A percentile compares a stretch with the other conserved stretches of the same genome.
Evolutionary conservation across 2,329 filamentous ascomycete genomes (phyloP).

Genomic region (Fusarium piperis): DNA sequence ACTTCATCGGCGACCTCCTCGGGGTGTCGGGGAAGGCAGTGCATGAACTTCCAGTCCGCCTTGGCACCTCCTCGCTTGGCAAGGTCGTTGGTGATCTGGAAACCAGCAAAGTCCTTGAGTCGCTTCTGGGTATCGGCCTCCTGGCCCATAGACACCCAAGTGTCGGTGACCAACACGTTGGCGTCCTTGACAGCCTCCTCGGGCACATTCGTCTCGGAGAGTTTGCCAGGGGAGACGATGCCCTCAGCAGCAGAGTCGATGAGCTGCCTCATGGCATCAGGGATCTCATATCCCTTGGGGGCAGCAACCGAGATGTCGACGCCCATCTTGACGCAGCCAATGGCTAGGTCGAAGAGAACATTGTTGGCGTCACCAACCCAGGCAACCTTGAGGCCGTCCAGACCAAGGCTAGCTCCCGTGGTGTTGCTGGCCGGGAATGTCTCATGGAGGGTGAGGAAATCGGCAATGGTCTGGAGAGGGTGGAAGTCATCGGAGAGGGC

Average conservation of each 20-base stretch:
- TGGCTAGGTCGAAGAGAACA: slow-evolving; percentile 92
- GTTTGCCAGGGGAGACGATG: slow-evolving; percentile 68
- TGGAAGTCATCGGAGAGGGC: slow-evolving; percentile 91
- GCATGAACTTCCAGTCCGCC: slow-evolving; percentile 96
- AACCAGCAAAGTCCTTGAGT: slow-evolving; percentile 84
- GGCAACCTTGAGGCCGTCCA: slow-evolving; percentile 88
- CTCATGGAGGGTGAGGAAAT: slow-evolving; percentile 91
- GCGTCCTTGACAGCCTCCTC: slow-evolving; percentile 87
- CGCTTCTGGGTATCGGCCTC: slow-evolving; percentile 84
- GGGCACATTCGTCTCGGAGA: slow-evolving; percentile 80
- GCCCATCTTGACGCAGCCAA: slow-evolving; percentile 86
- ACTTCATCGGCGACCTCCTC: slow-evolving; percentile 96
- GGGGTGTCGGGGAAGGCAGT: slow-evolving; percentile 89
- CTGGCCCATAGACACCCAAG: slow-evolving; percentile 98
- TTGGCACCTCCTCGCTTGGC: slow-evolving; percentile 88
- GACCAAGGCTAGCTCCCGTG: slow-evolving; percentile 63
- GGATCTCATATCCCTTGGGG: slow-evolving; percentile 85
- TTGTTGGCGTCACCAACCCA: slow-evolving; percentile 99
- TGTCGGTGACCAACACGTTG: slow-evolving; percentile 93
- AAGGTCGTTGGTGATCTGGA: slow-evolving; percentile 89
- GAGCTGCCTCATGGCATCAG: slow-evolving; percentile 75
- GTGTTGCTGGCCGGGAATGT: slow-evolving; percentile 65
- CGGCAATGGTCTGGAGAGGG: slow-evolving; percentile 92
- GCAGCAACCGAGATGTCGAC: slow-evolving; percentile 89
- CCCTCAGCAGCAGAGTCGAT: slow-evolving; percentile 72